Evolutionary conservation across 164 flowering plant species (phyloP).

Genomic region (Tetrastigma voinierianum): DNA sequence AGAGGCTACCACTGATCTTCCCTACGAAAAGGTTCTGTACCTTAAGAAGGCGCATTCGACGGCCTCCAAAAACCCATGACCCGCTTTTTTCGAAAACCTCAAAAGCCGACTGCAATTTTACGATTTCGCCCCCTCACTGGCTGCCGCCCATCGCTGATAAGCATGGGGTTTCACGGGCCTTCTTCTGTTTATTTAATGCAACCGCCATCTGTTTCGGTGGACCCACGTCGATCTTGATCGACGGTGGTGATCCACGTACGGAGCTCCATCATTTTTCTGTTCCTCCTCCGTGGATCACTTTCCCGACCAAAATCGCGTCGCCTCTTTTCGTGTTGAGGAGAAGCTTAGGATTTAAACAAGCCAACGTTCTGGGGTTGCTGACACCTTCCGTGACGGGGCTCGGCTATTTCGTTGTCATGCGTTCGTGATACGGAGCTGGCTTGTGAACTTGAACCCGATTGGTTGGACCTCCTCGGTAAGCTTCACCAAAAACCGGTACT

Average conservation of each 20-base stretch:
- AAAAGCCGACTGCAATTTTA: slow-evolving; percentile 31
- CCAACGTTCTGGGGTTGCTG: slow-evolving; percentile 6
- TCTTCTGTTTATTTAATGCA: slow-evolving; percentile 20
- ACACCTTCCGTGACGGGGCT: slow-evolving; percentile 4
- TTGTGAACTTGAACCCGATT: slow-evolving; percentile 19
- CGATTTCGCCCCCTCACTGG: slow-evolving; percentile 38
- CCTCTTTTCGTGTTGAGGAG: slow-evolving; percentile 6
- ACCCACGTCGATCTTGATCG: neutral
- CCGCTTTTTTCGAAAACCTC: slow-evolving; percentile 12
- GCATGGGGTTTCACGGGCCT: slow-evolving; percentile 14
- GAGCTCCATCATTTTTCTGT: slow-evolving; percentile 2
- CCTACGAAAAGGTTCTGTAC: slow-evolving; percentile 9
- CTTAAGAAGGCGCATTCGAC: slow-evolving; percentile 33
- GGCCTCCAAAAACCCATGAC: slow-evolving; percentile 11
- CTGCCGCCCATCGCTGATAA: slow-evolving; percentile 19
- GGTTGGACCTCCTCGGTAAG: slow-evolving; percentile 17
- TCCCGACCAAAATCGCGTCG: slow-evolving; percentile 6
- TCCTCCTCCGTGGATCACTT: slow-evolving; percentile 23
- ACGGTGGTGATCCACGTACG: neutral
- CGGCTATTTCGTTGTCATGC: slow-evolving; percentile 8
- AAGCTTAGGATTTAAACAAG: neutral
- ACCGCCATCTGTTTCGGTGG: slow-evolving; percentile 7
- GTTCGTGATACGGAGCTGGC: slow-evolving; percentile 17
- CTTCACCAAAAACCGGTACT: slow-evolving; percentile 15
- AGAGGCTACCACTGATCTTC: slow-evolving; percentile 33